Evolutionary conservation across 2,329 filamentous ascomycete species (phyloP).

Genomic region (Ophiostoma australiae): DNA sequence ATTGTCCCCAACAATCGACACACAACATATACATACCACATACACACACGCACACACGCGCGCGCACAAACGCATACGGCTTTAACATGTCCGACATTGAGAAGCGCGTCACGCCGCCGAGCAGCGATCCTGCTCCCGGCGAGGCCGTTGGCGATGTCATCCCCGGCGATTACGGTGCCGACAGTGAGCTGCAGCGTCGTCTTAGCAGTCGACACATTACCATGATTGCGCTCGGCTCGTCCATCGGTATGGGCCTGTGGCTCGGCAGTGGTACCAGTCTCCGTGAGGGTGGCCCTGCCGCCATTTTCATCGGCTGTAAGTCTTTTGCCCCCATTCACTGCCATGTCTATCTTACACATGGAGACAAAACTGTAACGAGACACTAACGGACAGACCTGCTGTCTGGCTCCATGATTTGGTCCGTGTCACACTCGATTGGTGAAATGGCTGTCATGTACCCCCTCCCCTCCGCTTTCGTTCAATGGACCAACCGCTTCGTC

Average conservation of each 20-base stretch:
- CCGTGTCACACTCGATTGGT: slow-evolving; percentile 18
- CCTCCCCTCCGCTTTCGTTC: slow-evolving; percentile 15
- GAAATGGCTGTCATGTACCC: slow-evolving; percentile 21
- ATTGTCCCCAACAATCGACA: neutral
- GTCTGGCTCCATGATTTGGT: slow-evolving; percentile 17
- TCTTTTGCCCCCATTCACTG: neutral
- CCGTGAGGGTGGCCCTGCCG: slow-evolving; percentile 19
- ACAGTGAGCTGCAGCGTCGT: slow-evolving; percentile 14
- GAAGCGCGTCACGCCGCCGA: slow-evolving; percentile 12
- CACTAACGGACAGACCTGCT: slow-evolving; percentile 6
- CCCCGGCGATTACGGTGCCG: slow-evolving; percentile 15
- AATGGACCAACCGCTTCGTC: slow-evolving; percentile 33
- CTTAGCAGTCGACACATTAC: slow-evolving; percentile 17
- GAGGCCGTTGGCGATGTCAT: slow-evolving; percentile 9
- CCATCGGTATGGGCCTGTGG: slow-evolving; percentile 19
- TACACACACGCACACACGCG: neutral
- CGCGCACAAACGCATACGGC: neutral
- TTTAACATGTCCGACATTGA: slow-evolving; percentile 15
- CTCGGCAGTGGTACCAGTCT: slow-evolving; percentile 19
- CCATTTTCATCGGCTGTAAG: slow-evolving; percentile 16
- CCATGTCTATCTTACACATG: neutral
- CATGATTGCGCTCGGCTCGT: slow-evolving; percentile 21
- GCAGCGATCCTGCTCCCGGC: slow-evolving; percentile 6
- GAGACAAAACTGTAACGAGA: neutral
- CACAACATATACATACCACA: neutral